Evolutionary conservation across 2,329 filamentous ascomycete species (phyloP).

Genomic region (Zymoseptoria ardabiliae): DNA sequence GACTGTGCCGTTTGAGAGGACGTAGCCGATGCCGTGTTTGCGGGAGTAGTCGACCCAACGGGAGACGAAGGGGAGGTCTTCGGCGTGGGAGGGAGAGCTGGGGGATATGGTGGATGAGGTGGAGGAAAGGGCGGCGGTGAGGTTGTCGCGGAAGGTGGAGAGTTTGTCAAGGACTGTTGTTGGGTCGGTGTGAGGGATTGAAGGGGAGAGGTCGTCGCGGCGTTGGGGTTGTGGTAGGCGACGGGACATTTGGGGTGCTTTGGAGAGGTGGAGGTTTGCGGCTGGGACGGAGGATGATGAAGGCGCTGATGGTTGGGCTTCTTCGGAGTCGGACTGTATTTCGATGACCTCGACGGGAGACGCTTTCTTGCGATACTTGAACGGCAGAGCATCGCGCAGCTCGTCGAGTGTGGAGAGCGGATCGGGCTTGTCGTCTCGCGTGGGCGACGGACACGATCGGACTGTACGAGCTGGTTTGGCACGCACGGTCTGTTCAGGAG

Average conservation of each 20-base stretch:
- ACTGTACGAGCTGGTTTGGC: slow-evolving; percentile 1
- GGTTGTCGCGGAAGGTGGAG: slow-evolving; percentile 39
- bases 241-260: slow-evolving; percentile 23
- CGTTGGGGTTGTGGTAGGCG: slow-evolving; percentile 21
- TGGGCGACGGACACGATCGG: slow-evolving; percentile 15
- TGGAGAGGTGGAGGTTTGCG: slow-evolving; percentile 19
- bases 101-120: slow-evolving; percentile 26
- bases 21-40: slow-evolving; percentile 78
- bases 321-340: slow-evolving; percentile 29
- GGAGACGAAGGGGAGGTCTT: slow-evolving; percentile 49
- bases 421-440: slow-evolving; percentile 15
- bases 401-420: slow-evolving; percentile 29
- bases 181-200: slow-evolving; percentile 37
- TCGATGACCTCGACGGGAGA: slow-evolving; percentile 28
- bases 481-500: slow-evolving; percentile 16
- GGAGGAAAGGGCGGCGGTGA: slow-evolving; percentile 37
- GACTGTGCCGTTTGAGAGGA: slow-evolving; percentile 72
- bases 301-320: slow-evolving; percentile 12
- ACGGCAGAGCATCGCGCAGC: slow-evolving; percentile 23
- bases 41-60: slow-evolving; percentile 89
- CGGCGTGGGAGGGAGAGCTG: slow-evolving; percentile 12
- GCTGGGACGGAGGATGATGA: slow-evolving; percentile 3
- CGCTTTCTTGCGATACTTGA: slow-evolving; percentile 21
- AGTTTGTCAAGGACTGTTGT: slow-evolving; percentile 39
- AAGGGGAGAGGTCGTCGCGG: slow-evolving; percentile 12